Base-by-base conservation (phyloP, 148 eudicot species). In the Rheum nobile region DNA sequence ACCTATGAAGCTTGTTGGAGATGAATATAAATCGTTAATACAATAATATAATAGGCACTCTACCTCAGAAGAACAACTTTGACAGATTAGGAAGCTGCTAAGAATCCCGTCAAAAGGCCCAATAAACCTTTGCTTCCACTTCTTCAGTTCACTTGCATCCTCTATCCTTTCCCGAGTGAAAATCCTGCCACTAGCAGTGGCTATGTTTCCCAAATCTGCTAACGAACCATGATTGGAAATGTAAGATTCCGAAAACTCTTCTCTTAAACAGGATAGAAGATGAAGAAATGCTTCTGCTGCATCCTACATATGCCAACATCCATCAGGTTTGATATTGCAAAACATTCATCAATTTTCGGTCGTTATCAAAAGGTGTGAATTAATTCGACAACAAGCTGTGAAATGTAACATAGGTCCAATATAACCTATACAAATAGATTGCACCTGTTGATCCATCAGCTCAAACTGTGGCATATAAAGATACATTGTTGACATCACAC, bases 231-330 rank as follows among this genome's bases (percentile, higher is more conserved):
- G 63, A 73, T 63, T 74, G 72, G 85, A 86, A 78, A 75, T 75
- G 87, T 77, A 82, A 73, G 81, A 82, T 43, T 85, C 92, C 52
- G 88, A 82, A 79, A 90, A 71, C 83, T 94, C 98, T 57, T 88
- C 97, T 83, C 93, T 88, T 83, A 94, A 72, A 54, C 96, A 89
- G 76, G 96, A 87, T 47, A 94, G 83, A 73, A 94, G 86, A 87
- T 85, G 97, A 77, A 85, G 84, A 73, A 94, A 86, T 76, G 97
- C 96, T 86, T 94, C 98, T 79, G 88, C 98, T 34, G 97, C 97
- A 85, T 94, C 98, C 98, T 94, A 84, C 71, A 77, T 38, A 79
- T 57, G 44, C 70, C 75, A 78, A 50, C 69, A 72, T 19, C 22
- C 21, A 72, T 78, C 32, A 54, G 76, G 22, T 38, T 19, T n/a